These are phyloP conservation scores for Wallacemonas sp. DNA, from an alignment of 208 protist species.

Conservation along the genomic window DNA sequence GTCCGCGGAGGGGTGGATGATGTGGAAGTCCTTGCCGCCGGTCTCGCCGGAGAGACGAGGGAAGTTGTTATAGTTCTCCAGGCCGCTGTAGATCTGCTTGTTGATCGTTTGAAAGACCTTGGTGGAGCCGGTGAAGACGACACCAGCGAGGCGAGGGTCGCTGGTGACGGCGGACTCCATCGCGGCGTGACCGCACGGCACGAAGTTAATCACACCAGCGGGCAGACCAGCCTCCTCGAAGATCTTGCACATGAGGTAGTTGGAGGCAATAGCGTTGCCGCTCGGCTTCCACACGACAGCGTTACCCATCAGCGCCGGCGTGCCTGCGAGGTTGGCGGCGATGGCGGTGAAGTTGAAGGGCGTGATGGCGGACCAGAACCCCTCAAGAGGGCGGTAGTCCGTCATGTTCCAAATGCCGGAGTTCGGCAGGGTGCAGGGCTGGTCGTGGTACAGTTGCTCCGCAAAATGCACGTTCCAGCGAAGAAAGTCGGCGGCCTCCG, in stretches of 20 bases:
- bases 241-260: conserved; percentile 94
- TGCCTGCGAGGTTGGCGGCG: conserved; percentile 92
- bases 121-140: conserved; percentile 97
- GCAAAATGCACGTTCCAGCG: conserved; percentile 96
- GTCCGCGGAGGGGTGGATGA: conserved; percentile 93
- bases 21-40: conserved; percentile 97
- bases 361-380: conserved; percentile 95
- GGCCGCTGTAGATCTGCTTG: conserved; percentile 88
- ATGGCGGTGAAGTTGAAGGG: conserved; percentile 99
- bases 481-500: conserved; percentile 96
- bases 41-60: conserved; percentile 97
- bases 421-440: conserved; percentile 78
- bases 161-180: conserved; percentile 78
- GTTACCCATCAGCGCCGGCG: conserved; percentile 97
- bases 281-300: conserved; percentile 96
- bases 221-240: conserved; percentile 96
- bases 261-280: conserved; percentile 86
- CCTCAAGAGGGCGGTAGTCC: conserved; percentile 96
- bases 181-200: conserved; percentile 79
- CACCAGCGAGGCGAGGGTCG: conserved; percentile 85
- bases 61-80: conserved; percentile 92
- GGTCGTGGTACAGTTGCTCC: conserved; percentile 89
- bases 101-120: conserved; percentile 92
- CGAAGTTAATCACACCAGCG: conserved; percentile 95
- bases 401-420: conserved; percentile 93